phyloP scores from a whole-genome alignment of 768 basidiomycete genomes.

The Tulasnella sp. region DNA sequence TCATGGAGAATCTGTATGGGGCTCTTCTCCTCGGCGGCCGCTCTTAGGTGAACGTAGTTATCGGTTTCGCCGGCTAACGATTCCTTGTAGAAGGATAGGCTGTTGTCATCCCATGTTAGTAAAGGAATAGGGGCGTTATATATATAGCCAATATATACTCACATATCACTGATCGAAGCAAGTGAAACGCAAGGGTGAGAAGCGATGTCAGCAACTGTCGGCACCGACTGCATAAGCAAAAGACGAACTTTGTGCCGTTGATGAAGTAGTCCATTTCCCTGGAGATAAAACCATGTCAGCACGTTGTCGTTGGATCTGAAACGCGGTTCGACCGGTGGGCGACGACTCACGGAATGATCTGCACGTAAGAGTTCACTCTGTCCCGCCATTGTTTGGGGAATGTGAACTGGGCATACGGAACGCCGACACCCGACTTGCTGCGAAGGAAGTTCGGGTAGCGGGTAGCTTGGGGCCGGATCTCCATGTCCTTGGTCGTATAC shows the following conservation, averaged over 20 bases:
- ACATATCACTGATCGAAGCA: not conserved
- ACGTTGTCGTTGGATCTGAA: not conserved
- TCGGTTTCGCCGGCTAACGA: not conserved
- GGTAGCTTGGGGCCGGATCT: conserved; percentile 13
- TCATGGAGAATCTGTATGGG: not conserved
- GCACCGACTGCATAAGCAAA: not conserved
- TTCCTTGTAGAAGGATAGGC: not conserved
- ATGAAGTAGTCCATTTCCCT: not conserved
- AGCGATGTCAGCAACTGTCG: not conserved
- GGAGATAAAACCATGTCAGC: not conserved
- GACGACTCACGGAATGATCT: not conserved
- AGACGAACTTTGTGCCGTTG: not conserved
- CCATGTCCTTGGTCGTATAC: conserved; percentile 23
- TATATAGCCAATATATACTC: not conserved
- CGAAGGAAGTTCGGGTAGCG: not conserved
- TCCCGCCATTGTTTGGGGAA: not conserved
- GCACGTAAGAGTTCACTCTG: not conserved
- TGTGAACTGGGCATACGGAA: not conserved
- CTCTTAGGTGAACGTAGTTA: not conserved
- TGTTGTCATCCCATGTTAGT: not conserved
- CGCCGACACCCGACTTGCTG: not conserved
- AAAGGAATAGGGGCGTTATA: not conserved
- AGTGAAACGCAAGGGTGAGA: not conserved
- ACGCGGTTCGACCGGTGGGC: not conserved
- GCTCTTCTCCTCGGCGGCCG: not conserved